Evolutionary conservation across 352 stramenopile genomes (phyloP).

Genomic region (Phytophthora podocarpi): DNA sequence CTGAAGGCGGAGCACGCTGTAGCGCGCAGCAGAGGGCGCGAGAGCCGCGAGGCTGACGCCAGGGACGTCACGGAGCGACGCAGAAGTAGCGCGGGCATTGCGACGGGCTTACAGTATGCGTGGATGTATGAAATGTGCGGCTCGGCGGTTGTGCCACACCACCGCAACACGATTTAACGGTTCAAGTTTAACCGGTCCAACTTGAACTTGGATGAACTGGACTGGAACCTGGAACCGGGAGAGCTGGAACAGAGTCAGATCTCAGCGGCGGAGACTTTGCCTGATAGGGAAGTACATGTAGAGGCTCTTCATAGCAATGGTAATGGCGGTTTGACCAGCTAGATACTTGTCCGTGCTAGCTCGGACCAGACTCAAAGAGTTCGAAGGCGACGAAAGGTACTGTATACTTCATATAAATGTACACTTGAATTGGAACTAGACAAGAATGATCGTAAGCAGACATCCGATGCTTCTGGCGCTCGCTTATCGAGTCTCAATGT

Average conservation of each 20-base stretch:
- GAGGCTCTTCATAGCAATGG: too few relatives aligned
- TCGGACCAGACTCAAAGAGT: too few relatives aligned
- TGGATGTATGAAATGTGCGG: constrained; percentile 21
- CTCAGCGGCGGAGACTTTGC: not conserved
- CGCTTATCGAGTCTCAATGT: too few relatives aligned
- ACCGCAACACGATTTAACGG: constrained; percentile 26
- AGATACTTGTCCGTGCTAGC: too few relatives aligned
- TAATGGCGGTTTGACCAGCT: too few relatives aligned
- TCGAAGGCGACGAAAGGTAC: too few relatives aligned
- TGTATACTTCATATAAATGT: too few relatives aligned
- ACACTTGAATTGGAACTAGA: too few relatives aligned
- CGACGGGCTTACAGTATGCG: too few relatives aligned
- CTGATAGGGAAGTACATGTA: too few relatives aligned
- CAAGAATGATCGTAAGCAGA: too few relatives aligned
- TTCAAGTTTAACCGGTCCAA: constrained; percentile 14
- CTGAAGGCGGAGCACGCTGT: constrained; percentile 13
- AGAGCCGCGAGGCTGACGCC: not conserved
- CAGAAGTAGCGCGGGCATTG: constrained; percentile 23
- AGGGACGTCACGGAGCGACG: constrained; percentile 28
- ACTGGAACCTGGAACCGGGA: constrained; percentile 23
- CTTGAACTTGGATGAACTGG: constrained; percentile 7
- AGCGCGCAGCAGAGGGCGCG: constrained; percentile 5
- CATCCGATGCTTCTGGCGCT: too few relatives aligned
- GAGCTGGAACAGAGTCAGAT: not conserved
- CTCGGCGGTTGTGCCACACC: constrained; percentile 23